Base-by-base conservation (phyloP, 306 rosid genomes). In the Medicago ruthenica region DNA sequence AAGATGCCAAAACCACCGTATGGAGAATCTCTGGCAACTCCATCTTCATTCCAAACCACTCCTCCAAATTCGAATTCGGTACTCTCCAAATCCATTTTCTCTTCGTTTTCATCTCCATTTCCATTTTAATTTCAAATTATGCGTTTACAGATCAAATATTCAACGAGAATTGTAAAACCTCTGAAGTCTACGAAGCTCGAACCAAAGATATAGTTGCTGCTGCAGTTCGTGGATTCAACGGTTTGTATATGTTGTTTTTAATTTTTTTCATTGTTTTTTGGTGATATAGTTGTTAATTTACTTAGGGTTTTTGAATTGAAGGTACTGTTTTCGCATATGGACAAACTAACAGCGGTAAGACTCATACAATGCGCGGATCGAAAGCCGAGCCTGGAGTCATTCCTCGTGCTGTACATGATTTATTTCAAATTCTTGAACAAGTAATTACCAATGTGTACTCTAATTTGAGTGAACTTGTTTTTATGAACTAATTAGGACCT, bases 301-400 rank as follows among this genome's bases (percentile, higher is more conserved):
- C 40, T 78, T 64, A 9, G 63, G 54, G 57, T 27, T 54, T 78
- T 71, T 77, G 73, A 47, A 71, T 36, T 67, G 73, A 70, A 95
- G 98, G 98, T 13, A 95, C 97, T 58, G 97, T 95, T 47, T 95
- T 95, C 61, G 98, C 98, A 57, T 95, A 95, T 37, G 98, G 97
- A 50, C 98, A 95, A 82, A 95, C 98, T 3, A 95, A 95, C 57
- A 95, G 98, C 71, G 97, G 98, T 37, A 95, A 95, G 85, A 95
- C 98, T 31, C 80, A 92, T 68, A 95, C 97, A 0, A 95, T 95
- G 93, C 88, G 97, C 48, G 98, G 98, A 54, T 86, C 92, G 1
- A 81, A 81, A 53, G 70, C 66, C 14, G 96, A 95, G 72, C 95
- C 88, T 0, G 98, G 97, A 50, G 91, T 95, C n/a, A 95, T 95